Base-by-base conservation (phyloP, 2,329 filamentous ascomycete genomes). In the Phaeosphaeriaceae sp. region DNA sequence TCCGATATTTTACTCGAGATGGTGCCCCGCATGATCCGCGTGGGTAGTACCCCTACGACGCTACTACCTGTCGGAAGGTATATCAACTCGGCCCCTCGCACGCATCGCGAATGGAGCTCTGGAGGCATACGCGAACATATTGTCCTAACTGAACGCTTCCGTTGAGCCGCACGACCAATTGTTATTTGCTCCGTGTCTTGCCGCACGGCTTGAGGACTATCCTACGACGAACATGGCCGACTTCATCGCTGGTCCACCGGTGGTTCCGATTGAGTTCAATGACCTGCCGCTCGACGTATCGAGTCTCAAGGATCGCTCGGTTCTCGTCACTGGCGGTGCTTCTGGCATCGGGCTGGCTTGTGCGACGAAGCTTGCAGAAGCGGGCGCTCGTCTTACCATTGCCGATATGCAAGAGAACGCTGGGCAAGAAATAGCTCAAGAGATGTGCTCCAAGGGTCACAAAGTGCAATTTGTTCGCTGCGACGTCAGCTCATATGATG, bases 401-500 rank as follows among this genome's bases (percentile, higher is more conserved):
- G 63, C 65, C 3, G 70, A 74, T 51, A 20, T 69, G 11, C 63
- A 67, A 10, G 52, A 59, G 17, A 57, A 61, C 24, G 50, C 48
- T 13, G 71, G 64, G 17, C 53, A 57, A 7, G 31, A 53, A 17
- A 54, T 51, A 1, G 62, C 58, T 7, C 46, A 52, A 17, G 54
- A 64, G 1, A 54, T 73, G 6, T 54, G 47, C 11, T 55, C 54
- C 19, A 58, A 60, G 36, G 67, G 68, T 2, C 50, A 54, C 50
- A 63, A 57, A 1, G 71, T 73, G 4, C 67, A 71, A 20, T 77
- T 76, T 46, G 69, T 71, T 9, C 54, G 60, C 31, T 70, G 69
- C 49, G 70, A 78, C 55, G 72, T 77, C 7, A 67, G 65, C 3
- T 67, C 66, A 6, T 76, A 72, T 53, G 47, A 58, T 7, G 66